Base-by-base conservation (phyloP, 169 alveolate species). In the Babesia bigemina region DNA sequence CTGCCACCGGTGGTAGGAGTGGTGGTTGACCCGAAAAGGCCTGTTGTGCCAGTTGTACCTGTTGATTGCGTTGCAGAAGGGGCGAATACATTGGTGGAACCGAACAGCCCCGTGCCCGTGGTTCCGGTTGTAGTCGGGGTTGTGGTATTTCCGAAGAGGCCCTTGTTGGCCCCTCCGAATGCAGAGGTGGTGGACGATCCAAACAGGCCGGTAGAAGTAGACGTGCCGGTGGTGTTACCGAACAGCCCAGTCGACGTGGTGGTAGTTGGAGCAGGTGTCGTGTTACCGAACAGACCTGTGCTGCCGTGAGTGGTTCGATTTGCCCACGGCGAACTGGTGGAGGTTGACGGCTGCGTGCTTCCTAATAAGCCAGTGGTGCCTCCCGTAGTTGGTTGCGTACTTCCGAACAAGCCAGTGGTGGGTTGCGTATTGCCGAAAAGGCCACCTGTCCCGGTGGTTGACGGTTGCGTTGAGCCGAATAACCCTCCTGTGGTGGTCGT, bases 361-460 rank as follows among this genome's bases (percentile, higher is more conserved):
- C 79, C 76, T 16, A 67, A 66, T 26, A 49, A 10, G 48, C 67
- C 60, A 13, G 74, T 65, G 26, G 65, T 75, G 2, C 75, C 73
- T 13, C 78, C 22, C 16, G 83, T 73, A 10, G 7, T 22, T 13
- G 47, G 66, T 29, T 62, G 71, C 2, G 71, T 62, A 53, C 63
- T 65, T 50, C 85, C 85, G 16, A 75, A 75, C 19, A 75, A 42
- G n/a, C 85, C 85, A 4, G 75, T 73, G 19, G 81, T 56, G 7
- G 70, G 53, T 22, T 63, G 50, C 7, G 65, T 73, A 9, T 29
- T 22, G 22, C 84, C 84, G 26, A 75, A 75, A 9, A 75, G 47
- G 16, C 86, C 63, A 4, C 73, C 45, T 4, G 49, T 7, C 13
- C 49, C 47, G 6, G 63, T 65, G 24, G 86, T 69, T 11, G 49